Base-by-base conservation (phyloP, 1,139 yeast genomes). In the Candida pseudocylindracea region DNA sequence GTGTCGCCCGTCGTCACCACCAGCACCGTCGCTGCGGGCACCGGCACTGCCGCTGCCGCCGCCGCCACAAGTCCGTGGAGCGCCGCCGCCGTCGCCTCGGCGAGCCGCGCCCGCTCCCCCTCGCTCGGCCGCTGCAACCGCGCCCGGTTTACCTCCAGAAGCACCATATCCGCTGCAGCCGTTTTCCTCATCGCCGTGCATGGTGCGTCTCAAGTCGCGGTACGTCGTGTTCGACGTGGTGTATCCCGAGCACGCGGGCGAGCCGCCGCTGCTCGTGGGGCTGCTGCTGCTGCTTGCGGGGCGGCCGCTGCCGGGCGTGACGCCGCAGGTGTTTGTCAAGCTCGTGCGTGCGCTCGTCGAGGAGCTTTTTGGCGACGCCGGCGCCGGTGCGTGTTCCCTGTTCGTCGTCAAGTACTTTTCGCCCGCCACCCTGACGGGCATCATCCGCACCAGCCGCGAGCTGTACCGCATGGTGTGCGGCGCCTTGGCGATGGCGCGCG, bases 131-230 rank as follows among this genome's bases (percentile, higher is more conserved):
- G 20, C 27, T 26, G n/a, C n/a, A 4, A 26, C 27, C 10, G 27
- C 4, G n/a, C 27, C 10, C 10, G n/a, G 27, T 26, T 9, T 4
- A 26, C 27, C 27, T 26, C 10, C 27, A 9, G 27, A 26, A 10
- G 27, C 27, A 7, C 27, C 27, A 26, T 10, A 5, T 4, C 27
- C 4, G 8, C 8, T 26, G 10, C 27, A 8, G 7, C 27, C 27
- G 27, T 26, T 10, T 26, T 26, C 27, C n/a, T 26, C 27, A 26
- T 10, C 27, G n/a, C n/a, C 4, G 4, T 8, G n/a, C 27, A 8
- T 85, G 96, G 96, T 85, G 20, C 65, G 96, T 45, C 59, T 83
- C 31, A 85, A 85, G 49, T 74, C 83, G 27, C 57, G 96, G 41
- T 85, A 85, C 45, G 60, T 85, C 20, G 58, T 83, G 8, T 81